Evolutionary conservation across 345 rosid genomes (phyloP).

Genomic region (Theobroma cacao): DNA sequence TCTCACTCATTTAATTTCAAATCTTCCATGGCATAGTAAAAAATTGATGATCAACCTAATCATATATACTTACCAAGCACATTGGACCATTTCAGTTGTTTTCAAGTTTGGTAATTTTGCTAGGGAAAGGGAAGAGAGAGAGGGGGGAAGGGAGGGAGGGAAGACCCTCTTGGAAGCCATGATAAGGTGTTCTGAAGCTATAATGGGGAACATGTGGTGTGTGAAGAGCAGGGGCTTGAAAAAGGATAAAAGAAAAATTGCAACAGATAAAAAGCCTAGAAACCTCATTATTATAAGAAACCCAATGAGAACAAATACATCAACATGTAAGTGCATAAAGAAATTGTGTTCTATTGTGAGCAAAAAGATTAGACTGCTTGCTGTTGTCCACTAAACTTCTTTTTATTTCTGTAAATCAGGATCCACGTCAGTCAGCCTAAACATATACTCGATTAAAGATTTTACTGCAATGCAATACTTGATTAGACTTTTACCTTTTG

Average conservation of each 20-base stretch:
- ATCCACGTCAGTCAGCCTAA: neutral
- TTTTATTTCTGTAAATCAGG: neutral
- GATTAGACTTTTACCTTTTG: slow-evolving; percentile 6
- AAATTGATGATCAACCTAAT: too few species aligned
- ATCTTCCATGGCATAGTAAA: too few species aligned
- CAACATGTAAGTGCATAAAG: neutral
- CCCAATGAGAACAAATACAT: slow-evolving; percentile 11
- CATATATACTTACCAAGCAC: too few species aligned
- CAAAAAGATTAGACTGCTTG: neutral
- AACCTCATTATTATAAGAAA: slow-evolving; percentile 6
- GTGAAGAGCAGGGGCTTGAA: neutral
- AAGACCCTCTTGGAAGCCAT: slow-evolving; percentile 10
- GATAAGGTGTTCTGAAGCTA: slow-evolving; percentile 10
- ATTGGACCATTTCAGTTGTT: neutral
- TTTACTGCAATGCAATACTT: neutral
- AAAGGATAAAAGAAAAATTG: neutral
- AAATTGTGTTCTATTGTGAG: neutral
- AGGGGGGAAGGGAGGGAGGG: neutral
- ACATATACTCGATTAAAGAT: neutral
- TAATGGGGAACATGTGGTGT: slow-evolving; percentile 21
- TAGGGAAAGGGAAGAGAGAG: neutral
- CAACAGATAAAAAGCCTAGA: neutral
- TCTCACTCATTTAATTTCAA: too few species aligned
- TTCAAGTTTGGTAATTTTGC: neutral
- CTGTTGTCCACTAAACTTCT: slow-evolving; percentile 6